A percentile compares a stretch with the other conserved stretches of the same genome.
Conservation (phyloP, 768 basidiomycete genomes). For the Suillus discolor region DNA sequence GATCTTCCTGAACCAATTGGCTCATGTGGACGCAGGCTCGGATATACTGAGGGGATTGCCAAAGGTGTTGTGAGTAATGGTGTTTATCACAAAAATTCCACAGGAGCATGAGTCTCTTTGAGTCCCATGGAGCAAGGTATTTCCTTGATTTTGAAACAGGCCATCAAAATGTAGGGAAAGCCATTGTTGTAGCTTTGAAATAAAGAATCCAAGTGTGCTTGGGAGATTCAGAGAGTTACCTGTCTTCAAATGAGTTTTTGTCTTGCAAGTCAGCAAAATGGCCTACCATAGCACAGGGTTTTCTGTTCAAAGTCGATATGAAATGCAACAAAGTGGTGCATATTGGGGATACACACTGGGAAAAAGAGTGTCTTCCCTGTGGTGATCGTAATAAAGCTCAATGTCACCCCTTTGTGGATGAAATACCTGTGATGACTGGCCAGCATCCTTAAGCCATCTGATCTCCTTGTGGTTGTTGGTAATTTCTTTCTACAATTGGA, state of each 20-base stretch:
- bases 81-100: not conserved
- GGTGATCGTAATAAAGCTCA: too few relatives aligned
- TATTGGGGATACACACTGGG: not conserved
- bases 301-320: not conserved
- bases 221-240: not conserved
- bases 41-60: not conserved
- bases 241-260: not conserved
- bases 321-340: not conserved
- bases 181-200: not conserved
- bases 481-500: too few relatives aligned
- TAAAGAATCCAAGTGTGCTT: not conserved
- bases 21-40: not conserved
- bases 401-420: too few relatives aligned
- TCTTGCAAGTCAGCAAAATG: not conserved
- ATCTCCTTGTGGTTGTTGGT: too few relatives aligned
- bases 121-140: not conserved
- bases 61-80: not conserved
- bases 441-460: too few relatives aligned
- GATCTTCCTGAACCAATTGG: not conserved
- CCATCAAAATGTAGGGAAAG: not conserved
- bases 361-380: not conserved
- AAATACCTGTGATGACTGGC: too few relatives aligned
- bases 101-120: not conserved
- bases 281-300: not conserved
- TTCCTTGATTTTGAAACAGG: not conserved